Conservation (phyloP, 495 filamentous ascomycete genomes). For the Hyaloscypha variabilis region DNA sequence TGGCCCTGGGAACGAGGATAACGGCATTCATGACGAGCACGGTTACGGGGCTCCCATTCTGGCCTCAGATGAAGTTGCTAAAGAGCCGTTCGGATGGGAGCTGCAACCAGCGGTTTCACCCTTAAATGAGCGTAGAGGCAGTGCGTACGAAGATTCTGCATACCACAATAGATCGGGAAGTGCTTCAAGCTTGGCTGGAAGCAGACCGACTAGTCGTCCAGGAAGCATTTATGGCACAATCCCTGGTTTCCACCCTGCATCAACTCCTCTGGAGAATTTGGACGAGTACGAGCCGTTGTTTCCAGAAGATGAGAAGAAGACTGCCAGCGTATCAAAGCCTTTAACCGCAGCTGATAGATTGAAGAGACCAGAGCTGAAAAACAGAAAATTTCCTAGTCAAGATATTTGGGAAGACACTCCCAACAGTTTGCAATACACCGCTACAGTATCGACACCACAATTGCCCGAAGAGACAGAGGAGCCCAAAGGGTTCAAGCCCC, state of each 20-base stretch:
- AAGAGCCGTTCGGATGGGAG: slow-evolving; percentile 59
- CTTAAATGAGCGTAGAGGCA: slow-evolving; percentile 58
- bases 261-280: slow-evolving; percentile 82
- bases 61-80: slow-evolving; percentile 88
- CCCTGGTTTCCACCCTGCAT: slow-evolving; percentile 29
- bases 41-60: slow-evolving; percentile 76
- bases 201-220: slow-evolving; percentile 74
- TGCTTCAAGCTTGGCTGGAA: slow-evolving; percentile 54
- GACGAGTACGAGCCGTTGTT: slow-evolving; percentile 97
- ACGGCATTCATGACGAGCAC: slow-evolving; percentile 53
- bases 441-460: slow-evolving; percentile 85
- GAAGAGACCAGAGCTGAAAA: slow-evolving; percentile 63
- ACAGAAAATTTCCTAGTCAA: slow-evolving; percentile 85
- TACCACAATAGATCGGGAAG: slow-evolving; percentile 27
- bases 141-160: slow-evolving; percentile 53
- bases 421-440: slow-evolving; percentile 77
- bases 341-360: slow-evolving; percentile 60
- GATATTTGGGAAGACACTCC: slow-evolving; percentile 98
- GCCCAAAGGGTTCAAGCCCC: slow-evolving; percentile 44
- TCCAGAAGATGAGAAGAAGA: slow-evolving; percentile 76
- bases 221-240: slow-evolving; percentile 60
- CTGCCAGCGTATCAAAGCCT: slow-evolving; percentile 48
- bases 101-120: slow-evolving; percentile 73
- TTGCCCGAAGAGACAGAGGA: slow-evolving; percentile 58
- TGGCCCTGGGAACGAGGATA: slow-evolving; percentile 35